phyloP scores from a whole-genome alignment of 345 rosid genomes.

The Lumnitzera racemosa region DNA sequence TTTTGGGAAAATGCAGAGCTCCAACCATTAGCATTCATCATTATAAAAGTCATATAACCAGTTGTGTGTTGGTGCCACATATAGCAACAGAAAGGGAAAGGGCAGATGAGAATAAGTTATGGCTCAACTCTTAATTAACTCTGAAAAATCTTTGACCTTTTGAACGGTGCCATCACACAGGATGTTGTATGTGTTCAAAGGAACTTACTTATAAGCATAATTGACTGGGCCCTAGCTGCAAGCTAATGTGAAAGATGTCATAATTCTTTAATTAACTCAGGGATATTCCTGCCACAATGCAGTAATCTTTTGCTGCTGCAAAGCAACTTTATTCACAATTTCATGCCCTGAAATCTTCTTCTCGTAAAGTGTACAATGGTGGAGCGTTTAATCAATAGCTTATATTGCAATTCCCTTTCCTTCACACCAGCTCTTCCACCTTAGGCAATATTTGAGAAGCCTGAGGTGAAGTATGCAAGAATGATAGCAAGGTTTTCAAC shows the following conservation, averaged over 20 bases:
- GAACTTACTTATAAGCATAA: too few relatives aligned
- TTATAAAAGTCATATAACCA: too few relatives aligned
- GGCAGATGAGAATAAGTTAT: too few relatives aligned
- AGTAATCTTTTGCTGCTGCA: conserved; percentile 59
- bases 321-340: conserved; percentile 62
- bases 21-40: too few relatives aligned
- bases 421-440: conserved; percentile 81
- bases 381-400: conserved; percentile 47
- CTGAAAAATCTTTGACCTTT: too few relatives aligned
- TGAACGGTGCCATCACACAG: too few relatives aligned
- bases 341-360: conserved; percentile 62
- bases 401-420: conserved; percentile 87
- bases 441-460: conserved; percentile 70
- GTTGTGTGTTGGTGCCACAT: too few relatives aligned
- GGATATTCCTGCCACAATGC: conserved; percentile 78
- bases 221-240: too few relatives aligned
- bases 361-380: conserved; percentile 63
- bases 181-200: too few relatives aligned
- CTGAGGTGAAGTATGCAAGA: conserved; percentile 62
- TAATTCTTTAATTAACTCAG: conserved; percentile 71
- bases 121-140: too few relatives aligned
- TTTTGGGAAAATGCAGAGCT: too few relatives aligned
- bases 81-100: too few relatives aligned
- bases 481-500: conserved; percentile 45
- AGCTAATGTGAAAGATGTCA: conserved; percentile 7